Percentiles rank a stretch among this genome's conserved stretches.
phyloP scores from a whole-genome alignment of 495 filamentous ascomycete genomes.

The Letharia columbiana region DNA sequence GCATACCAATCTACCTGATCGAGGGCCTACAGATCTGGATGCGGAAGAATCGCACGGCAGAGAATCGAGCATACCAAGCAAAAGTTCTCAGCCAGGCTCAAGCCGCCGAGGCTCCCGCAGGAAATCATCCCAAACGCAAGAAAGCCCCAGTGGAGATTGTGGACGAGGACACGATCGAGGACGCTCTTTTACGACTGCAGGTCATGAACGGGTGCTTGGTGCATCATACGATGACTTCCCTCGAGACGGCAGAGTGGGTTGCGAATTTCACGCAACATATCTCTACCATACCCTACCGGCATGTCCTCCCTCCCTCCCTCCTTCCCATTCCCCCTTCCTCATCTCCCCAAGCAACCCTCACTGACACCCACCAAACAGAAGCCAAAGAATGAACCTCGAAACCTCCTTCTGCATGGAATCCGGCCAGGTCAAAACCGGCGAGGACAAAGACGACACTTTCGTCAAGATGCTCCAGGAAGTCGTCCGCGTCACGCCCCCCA shows the following conservation, averaged over 20 bases:
- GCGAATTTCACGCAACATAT: conserved; percentile 74
- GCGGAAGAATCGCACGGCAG: conserved; percentile 58
- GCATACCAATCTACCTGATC: conserved; percentile 64
- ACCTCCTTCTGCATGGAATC: conserved; percentile 76
- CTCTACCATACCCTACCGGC: conserved; percentile 64
- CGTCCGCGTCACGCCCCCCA: conserved; percentile 58
- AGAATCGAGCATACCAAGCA: conserved; percentile 58
- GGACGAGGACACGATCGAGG: conserved; percentile 65
- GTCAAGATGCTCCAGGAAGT: conserved; percentile 74
- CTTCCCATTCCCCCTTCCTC: background rate
- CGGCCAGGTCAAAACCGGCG: conserved; percentile 70
- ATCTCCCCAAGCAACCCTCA: too few species aligned
- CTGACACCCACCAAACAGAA: conserved; percentile 19
- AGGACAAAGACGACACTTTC: conserved; percentile 59
- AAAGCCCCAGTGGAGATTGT: conserved; percentile 30
- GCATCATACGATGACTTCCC: conserved; percentile 54
- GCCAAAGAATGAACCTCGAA: conserved; percentile 41
- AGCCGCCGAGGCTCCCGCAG: conserved; percentile 14
- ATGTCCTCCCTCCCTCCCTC: conserved; percentile 11
- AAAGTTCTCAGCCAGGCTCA: conserved; percentile 52
- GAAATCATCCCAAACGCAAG: conserved; percentile 22
- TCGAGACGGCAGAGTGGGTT: conserved; percentile 72
- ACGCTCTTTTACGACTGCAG: conserved; percentile 64
- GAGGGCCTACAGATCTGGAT: conserved; percentile 62
- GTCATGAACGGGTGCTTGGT: conserved; percentile 58